Evolutionary conservation across 163 green algal species (phyloP), one percentile per base, ranked within the genome.

Genomic region (Scenedesmus sp.): DNA sequence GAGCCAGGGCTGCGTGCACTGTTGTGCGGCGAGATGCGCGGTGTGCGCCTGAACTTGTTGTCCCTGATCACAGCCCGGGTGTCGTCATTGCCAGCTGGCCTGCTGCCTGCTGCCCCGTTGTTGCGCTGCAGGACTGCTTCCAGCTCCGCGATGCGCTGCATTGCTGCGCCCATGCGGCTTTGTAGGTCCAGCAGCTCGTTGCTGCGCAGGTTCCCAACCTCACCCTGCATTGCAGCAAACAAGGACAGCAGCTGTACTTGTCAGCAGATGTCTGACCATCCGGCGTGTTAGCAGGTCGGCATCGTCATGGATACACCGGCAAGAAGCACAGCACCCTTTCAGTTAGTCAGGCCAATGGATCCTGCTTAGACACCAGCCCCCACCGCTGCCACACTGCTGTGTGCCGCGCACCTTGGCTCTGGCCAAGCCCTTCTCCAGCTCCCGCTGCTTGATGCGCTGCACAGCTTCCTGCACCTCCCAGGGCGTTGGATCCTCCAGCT

Each of bases 401-500:
- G 40, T 51, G 76, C 40, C 10, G 35, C 85, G 13, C 81, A 92
- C 88, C 86, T 94, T 95, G 43, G 94, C 94, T 44, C 94, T 91
- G 0, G 94, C 93, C 3, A 94, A 35, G 43, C 94, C 94, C 56
- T 92, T 92, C 16, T 88, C 56, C 35, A 93, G 83, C 83, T 96
- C 94, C 20, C 93, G 92, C 51, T 92, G 86, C 92, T 95, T 95
- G 70, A 96, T 95, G 12, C 94, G 91, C 22, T 44, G 24, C 46
- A 96, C 95, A 2, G 93, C 94, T 70, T 96, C 93, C 91, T 96
- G 94, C 80, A 96, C 93, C 93, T 96, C 93, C 94, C 93, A 96
- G 4, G 93, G 93, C 26, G 94, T 96, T 35, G 94, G 93, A 78
- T 95, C 93, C 89, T 96, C 93, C 73, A 96, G 88, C 89, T 95